Evolutionary conservation across 2,329 filamentous ascomycete species (phyloP).

Genomic region (Beauveria medogensis): DNA sequence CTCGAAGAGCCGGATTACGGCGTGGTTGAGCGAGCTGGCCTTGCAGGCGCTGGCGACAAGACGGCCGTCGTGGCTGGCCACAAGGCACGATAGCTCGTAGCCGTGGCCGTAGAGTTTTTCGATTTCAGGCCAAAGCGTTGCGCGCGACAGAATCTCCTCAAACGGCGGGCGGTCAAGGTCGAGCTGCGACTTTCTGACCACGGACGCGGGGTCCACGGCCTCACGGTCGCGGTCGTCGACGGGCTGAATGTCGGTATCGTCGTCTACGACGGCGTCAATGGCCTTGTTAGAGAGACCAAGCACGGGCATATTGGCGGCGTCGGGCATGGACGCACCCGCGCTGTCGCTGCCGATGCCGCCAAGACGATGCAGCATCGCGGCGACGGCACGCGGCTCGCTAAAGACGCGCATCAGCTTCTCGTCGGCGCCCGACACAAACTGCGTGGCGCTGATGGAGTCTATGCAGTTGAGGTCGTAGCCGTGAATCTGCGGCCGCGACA

Average conservation of each 20-base stretch:
- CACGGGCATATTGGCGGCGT: slow-evolving; percentile 90
- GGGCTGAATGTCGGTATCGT: slow-evolving; percentile 36
- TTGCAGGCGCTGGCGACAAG: slow-evolving; percentile 88
- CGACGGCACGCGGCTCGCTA: slow-evolving; percentile 76
- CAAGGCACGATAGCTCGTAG: slow-evolving; percentile 88
- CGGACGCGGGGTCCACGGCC: slow-evolving; percentile 45
- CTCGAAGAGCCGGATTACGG: slow-evolving; percentile 86
- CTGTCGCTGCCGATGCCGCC: slow-evolving; percentile 45
- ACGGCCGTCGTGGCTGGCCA: slow-evolving; percentile 63
- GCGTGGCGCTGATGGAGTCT: slow-evolving; percentile 60
- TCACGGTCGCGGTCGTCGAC: slow-evolving; percentile 43
- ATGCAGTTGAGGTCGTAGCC: slow-evolving; percentile 97
- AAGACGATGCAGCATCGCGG: slow-evolving; percentile 60
- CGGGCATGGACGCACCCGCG: slow-evolving; percentile 51
- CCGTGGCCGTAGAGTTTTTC: slow-evolving; percentile 98
- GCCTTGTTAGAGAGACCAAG: slow-evolving; percentile 95
- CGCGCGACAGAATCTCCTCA: slow-evolving; percentile 81
- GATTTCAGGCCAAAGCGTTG: slow-evolving; percentile 90
- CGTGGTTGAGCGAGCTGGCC: slow-evolving; percentile 87
- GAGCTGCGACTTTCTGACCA: slow-evolving; percentile 52
- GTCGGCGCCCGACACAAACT: slow-evolving; percentile 90
- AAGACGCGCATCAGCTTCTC: slow-evolving; percentile 98
- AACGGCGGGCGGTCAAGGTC: slow-evolving; percentile 67
- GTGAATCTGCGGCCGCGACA: slow-evolving; percentile 92
- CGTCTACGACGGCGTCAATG: slow-evolving; percentile 51